Base-by-base conservation (phyloP, 1,284 basidiomycete species). In the Irpex rosettiformis region DNA sequence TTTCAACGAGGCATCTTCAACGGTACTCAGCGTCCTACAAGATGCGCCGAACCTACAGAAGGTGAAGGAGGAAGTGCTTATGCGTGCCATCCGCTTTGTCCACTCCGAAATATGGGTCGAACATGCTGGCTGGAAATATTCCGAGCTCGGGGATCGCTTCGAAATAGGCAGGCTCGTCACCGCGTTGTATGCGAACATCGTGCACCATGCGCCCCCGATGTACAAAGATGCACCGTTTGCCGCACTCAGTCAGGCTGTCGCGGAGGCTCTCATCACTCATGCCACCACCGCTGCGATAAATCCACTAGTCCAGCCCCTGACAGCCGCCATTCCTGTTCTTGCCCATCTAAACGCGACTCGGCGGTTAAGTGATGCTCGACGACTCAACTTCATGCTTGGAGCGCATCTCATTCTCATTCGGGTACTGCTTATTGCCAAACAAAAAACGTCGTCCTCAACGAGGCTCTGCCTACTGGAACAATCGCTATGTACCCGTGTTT, bases 71-170 rank as follows among this genome's bases (percentile, higher is more conserved):
- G 88, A 91, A 59, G 93, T 96, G 4, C 78, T 96, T 10, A 73
- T 89, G 53, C 86, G 93, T 29, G 89, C 89, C 0, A 77, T 85
- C 7, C 79, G 79, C 16, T 94, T 95, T 67, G 79, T 94, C 7
- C 89, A 92, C 65, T 85, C 87, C 22, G 89, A 92, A 69, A 85
- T 96, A 28, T 96, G 94, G 93, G 80, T 89, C 0, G 89, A 91
- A 64, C 88, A 93, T 68, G 73, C 86, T 52, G 81, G 84, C 4
- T 95, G 94, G 94, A 87, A 89, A 67, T 96, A 93, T 65, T 76
- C 78, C 1, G 86, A 86, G 60, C 73, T 93, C 7, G 84, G 86
- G 5, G 89, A 94, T 65, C 79, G 89, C 37, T 93, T 93, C 67
- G 89, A 92, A 73, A 88, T 95, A 54, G 88, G 88, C 10, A 76